These are phyloP conservation scores for Rhizophora mangle DNA, from an alignment of 345 rosid genomes.

Conservation along the genomic window DNA sequence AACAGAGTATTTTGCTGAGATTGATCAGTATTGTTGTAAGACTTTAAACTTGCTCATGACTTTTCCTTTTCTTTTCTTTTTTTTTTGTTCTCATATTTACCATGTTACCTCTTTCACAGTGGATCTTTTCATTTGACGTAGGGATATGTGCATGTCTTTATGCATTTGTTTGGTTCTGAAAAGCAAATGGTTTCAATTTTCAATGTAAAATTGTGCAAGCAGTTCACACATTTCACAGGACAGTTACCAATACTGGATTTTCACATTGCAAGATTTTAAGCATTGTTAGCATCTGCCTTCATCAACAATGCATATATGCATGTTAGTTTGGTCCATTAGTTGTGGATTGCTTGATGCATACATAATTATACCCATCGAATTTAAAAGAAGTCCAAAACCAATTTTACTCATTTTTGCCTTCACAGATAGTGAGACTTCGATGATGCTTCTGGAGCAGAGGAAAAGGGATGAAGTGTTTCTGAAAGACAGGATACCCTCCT, in stretches of 20 bases:
- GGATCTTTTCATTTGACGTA: not conserved
- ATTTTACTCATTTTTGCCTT: slow-evolving; percentile 12
- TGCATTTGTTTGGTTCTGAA: too few species aligned
- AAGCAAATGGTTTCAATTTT: too few species aligned
- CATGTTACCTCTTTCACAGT: not conserved
- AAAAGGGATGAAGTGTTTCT: slow-evolving; percentile 64
- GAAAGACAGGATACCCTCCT: slow-evolving; percentile 72
- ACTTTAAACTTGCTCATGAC: not conserved
- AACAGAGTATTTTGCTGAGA: not conserved
- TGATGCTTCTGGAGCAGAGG: slow-evolving; percentile 48
- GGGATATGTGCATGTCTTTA: not conserved
- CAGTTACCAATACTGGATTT: too few species aligned
- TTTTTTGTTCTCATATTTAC: too few species aligned
- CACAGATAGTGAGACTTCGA: slow-evolving; percentile 51
- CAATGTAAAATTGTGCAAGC: too few species aligned
- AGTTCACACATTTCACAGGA: too few species aligned
- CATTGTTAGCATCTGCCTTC: too few species aligned
- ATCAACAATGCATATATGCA: not conserved
- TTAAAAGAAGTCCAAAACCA: not conserved
- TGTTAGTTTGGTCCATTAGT: not conserved
- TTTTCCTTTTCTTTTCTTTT: too few species aligned
- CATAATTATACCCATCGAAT: not conserved
- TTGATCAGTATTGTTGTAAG: not conserved
- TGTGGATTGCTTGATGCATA: not conserved
- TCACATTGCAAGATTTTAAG: too few species aligned